These are phyloP conservation scores for Arabidopsis thaliana DNA, from an alignment of 345 rosid genomes.

Conservation along the genomic window DNA sequence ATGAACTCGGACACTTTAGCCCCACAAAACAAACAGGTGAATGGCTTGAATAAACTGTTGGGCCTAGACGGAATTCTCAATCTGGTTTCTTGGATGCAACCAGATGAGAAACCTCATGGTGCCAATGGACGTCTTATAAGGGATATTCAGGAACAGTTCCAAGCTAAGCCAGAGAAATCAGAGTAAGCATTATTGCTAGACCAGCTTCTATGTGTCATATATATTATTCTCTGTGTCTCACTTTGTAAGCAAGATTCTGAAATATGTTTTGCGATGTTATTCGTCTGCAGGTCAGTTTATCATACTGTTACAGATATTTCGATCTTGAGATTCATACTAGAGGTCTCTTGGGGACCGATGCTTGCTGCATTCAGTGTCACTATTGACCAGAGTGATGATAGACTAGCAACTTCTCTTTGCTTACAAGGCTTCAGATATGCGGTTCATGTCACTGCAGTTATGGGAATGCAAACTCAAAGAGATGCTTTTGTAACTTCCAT, in stretches of 20 bases:
- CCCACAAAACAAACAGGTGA: slow-evolving; percentile 83
- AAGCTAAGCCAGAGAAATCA: slow-evolving; percentile 89
- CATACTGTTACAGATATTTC: slow-evolving; percentile 77
- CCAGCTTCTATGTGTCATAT: background rate
- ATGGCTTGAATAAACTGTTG: slow-evolving; percentile 83
- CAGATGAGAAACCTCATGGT: slow-evolving; percentile 91
- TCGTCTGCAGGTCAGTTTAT: slow-evolving; percentile 68
- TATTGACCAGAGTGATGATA: slow-evolving; percentile 93
- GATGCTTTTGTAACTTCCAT: slow-evolving; percentile 98
- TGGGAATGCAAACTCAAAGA: slow-evolving; percentile 98
- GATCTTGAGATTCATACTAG: slow-evolving; percentile 94
- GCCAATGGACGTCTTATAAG: slow-evolving; percentile 90
- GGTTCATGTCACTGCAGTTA: slow-evolving; percentile 88
- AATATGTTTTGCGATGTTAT: slow-evolving; percentile 13
- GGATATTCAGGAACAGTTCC: slow-evolving; percentile 93
- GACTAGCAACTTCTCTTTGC: slow-evolving; percentile 86
- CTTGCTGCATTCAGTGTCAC: slow-evolving; percentile 98
- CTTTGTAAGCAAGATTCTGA: slow-evolving; percentile 7
- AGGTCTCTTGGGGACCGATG: slow-evolving; percentile 98
- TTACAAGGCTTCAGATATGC: slow-evolving; percentile 86
- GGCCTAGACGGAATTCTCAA: slow-evolving; percentile 94
- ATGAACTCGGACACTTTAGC: slow-evolving; percentile 82
- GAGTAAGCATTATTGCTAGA: slow-evolving; percentile 58
- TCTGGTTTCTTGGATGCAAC: slow-evolving; percentile 84
- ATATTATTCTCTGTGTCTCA: background rate